Conservation (phyloP, 2,329 filamentous ascomycete genomes). For the Pseudogymnoascus sp. region DNA sequence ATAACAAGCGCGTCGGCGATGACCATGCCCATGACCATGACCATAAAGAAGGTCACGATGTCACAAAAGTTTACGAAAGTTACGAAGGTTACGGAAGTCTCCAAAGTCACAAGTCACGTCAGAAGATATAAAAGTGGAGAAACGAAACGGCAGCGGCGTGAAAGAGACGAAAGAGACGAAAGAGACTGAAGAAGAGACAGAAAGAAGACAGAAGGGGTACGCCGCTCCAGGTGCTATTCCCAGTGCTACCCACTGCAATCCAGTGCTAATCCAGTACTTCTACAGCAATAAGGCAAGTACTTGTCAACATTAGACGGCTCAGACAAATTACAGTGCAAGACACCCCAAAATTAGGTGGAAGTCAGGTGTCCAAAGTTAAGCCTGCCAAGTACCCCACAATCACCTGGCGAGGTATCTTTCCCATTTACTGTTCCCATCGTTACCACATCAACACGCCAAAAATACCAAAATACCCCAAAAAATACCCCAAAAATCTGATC, state of each 20-base stretch:
- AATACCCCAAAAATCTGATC: background rate
- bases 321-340: background rate
- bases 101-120: slow-evolving; percentile 2
- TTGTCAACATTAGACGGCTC: background rate
- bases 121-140: slow-evolving; percentile 3
- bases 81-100: background rate
- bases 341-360: background rate
- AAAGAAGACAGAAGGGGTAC: background rate
- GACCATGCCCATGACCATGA: background rate
- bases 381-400: background rate
- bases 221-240: no score
- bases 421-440: background rate
- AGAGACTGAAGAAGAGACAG: background rate
- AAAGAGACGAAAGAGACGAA: background rate
- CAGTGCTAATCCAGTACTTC: background rate
- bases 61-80: background rate
- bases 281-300: background rate
- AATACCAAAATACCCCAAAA: background rate
- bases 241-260: no score
- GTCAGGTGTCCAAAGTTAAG: background rate
- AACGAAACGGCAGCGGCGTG: background rate
- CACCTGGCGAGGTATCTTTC: background rate
- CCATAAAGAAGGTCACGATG: background rate
- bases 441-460: background rate
- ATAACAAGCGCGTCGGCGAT: background rate